A percentile compares a stretch with the other conserved stretches of the same genome.
phyloP scores from a whole-genome alignment of 768 basidiomycete genomes.

The Tricholoma bakamatsutake region DNA sequence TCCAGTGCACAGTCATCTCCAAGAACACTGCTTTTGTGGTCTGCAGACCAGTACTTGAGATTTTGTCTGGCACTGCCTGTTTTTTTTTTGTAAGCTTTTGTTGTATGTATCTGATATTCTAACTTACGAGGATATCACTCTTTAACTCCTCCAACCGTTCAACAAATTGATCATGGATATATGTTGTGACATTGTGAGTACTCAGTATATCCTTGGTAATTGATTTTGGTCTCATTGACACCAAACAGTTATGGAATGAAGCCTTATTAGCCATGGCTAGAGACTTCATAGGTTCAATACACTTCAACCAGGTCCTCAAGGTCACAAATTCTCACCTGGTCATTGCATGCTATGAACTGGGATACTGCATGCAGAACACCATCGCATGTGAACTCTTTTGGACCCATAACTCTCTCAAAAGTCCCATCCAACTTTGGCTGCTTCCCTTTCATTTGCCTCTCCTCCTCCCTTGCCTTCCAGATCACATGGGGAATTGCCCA shows the following conservation, averaged over 20 bases:
- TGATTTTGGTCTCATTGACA: neutral
- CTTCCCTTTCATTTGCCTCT: neutral
- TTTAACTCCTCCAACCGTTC: slow-evolving; percentile 1
- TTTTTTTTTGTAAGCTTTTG: neutral
- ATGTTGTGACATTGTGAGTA: neutral
- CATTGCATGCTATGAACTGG: neutral
- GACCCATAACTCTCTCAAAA: neutral
- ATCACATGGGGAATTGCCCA: neutral
- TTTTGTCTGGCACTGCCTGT: neutral
- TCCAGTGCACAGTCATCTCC: no score
- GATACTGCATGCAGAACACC: neutral
- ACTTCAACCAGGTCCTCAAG: neutral
- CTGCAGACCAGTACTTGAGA: neutral
- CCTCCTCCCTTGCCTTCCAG: neutral
- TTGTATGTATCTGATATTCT: neutral
- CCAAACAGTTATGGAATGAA: slow-evolving; percentile 3
- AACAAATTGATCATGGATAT: slow-evolving; percentile 1
- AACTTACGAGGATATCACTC: slow-evolving; percentile 1
- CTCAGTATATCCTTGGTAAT: neutral
- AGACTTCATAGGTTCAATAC: neutral
- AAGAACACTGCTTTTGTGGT: no score
- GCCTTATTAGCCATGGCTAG: slow-evolving; percentile 2
- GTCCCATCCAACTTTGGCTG: neutral
- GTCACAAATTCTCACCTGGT: neutral
- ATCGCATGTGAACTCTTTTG: neutral